Evolutionary conservation across 2,329 filamentous ascomycete genomes (phyloP).

Genomic region (Colletotrichum sojae): DNA sequence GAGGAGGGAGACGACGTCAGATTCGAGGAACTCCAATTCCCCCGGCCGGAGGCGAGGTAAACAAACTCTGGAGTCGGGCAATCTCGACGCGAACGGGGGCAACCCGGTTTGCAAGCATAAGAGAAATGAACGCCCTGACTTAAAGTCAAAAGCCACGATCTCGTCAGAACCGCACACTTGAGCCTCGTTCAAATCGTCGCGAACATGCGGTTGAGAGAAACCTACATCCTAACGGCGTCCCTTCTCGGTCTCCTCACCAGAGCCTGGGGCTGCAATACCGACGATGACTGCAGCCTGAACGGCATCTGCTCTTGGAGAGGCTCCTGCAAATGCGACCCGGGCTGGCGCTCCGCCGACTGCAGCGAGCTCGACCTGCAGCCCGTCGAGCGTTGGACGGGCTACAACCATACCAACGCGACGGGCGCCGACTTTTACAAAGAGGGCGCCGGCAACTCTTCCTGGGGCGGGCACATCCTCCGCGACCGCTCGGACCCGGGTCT

Average conservation of each 20-base stretch:
- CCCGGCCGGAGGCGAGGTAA: too few species aligned
- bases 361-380: conserved; percentile 60
- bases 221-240: neutral
- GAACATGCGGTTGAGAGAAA: neutral
- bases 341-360: conserved; percentile 61
- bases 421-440: conserved; percentile 30
- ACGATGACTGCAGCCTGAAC: conserved; percentile 51
- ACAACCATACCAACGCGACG: conserved; percentile 58
- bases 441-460: conserved; percentile 58
- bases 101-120: too few species aligned
- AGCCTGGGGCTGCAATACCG: conserved; percentile 37
- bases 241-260: neutral
- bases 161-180: too few species aligned
- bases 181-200: too few species aligned
- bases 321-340: conserved; percentile 53
- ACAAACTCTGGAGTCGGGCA: too few species aligned
- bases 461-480: conserved; percentile 62
- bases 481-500: conserved; percentile 54
- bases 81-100: too few species aligned
- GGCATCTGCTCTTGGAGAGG: conserved; percentile 44
- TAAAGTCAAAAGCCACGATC: too few species aligned
- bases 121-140: too few species aligned
- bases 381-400: conserved; percentile 56
- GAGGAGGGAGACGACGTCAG: too few species aligned
- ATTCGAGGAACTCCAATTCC: too few species aligned